Conservation (phyloP, 2,329 filamentous ascomycete genomes). For the Phialophora expanda region DNA sequence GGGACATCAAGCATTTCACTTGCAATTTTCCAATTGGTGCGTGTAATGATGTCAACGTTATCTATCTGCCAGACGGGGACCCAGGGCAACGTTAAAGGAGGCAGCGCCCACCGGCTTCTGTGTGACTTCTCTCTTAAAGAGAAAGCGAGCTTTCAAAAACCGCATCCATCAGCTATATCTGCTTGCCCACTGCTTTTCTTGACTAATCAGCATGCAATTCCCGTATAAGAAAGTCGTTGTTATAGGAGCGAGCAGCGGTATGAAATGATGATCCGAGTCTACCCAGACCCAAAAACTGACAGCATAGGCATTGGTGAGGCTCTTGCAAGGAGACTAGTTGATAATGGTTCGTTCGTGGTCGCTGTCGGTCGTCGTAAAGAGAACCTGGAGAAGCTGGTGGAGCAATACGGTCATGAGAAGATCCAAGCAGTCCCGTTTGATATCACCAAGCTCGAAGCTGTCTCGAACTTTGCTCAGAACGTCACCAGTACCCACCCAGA, state of each 20-base stretch:
- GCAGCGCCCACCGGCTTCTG: background rate
- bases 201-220: conserved; percentile 40
- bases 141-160: too few relatives aligned
- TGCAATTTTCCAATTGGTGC: conserved; percentile 6
- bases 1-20: background rate
- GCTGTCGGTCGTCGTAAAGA: conserved; percentile 59
- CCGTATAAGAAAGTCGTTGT: conserved; percentile 60
- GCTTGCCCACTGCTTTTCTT: background rate
- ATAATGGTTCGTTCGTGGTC: conserved; percentile 55
- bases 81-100: background rate
- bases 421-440: conserved; percentile 56
- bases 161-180: background rate
- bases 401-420: conserved; percentile 54
- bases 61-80: background rate
- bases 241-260: conserved; percentile 55
- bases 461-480: conserved; percentile 51
- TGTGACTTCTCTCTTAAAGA: background rate
- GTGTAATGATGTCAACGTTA: conserved; percentile 1
- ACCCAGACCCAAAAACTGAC: background rate
- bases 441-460: conserved; percentile 56
- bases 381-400: conserved; percentile 56
- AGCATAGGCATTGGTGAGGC: conserved; percentile 52
- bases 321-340: conserved; percentile 56
- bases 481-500: conserved; percentile 54
- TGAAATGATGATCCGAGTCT: background rate